Conservation (phyloP, 2,329 filamentous ascomycete genomes). For the Chaetomiaceae sp. region DNA sequence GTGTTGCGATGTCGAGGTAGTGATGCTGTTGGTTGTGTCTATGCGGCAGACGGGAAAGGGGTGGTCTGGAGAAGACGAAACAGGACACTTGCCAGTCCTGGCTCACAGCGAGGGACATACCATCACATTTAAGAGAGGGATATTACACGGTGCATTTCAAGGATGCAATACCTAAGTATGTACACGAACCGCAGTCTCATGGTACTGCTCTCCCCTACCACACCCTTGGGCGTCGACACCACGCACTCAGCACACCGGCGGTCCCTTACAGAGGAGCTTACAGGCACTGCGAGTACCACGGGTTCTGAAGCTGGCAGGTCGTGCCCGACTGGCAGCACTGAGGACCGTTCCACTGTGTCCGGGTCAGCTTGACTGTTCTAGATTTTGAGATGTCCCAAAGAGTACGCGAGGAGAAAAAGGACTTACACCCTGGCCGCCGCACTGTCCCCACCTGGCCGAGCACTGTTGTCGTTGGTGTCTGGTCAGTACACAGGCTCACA, state of each 20-base stretch:
- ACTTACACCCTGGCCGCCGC: conserved; percentile 27
- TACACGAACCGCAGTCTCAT: conserved; percentile 10
- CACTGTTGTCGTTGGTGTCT: conserved; percentile 14
- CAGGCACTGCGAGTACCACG: conserved; percentile 30
- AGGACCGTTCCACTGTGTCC: conserved; percentile 25
- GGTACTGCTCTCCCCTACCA: not conserved
- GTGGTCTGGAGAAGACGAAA: no score
- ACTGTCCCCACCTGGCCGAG: conserved; percentile 29
- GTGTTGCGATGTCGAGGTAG: no score
- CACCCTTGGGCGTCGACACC: no score
- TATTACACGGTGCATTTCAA: conserved; percentile 1
- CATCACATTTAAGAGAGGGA: not conserved
- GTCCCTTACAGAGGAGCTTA: conserved; percentile 3
- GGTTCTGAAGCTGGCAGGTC: conserved; percentile 28
- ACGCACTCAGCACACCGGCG: not conserved
- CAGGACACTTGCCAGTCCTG: no score
- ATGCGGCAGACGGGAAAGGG: no score
- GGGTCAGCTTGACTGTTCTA: not conserved
- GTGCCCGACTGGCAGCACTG: conserved; percentile 30
- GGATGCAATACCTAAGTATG: conserved; percentile 12
- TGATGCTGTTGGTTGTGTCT: no score
- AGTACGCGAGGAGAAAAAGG: not conserved
- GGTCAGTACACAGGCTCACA: not conserved
- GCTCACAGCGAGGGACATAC: not conserved
- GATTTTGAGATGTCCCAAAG: no score